phyloP scores from a whole-genome alignment of 331 rosid genomes.

The Stylosanthes scabra region DNA sequence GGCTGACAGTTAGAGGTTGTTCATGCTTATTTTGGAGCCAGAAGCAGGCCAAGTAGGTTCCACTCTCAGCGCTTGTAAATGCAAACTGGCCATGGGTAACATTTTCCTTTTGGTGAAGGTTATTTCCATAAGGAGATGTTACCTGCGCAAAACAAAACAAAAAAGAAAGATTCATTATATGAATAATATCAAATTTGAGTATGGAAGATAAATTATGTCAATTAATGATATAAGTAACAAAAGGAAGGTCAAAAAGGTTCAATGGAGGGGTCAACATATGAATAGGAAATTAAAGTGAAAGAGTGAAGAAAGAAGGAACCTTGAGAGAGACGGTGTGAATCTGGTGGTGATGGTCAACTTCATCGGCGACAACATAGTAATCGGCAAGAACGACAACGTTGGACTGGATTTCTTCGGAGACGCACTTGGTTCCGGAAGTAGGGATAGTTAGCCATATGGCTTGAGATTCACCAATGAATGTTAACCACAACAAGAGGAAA shows the following conservation, averaged over 20 bases:
- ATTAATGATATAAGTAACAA: too few species aligned
- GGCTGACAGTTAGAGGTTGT: conserved; percentile 46
- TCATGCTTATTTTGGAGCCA: conserved; percentile 46
- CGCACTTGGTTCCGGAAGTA: conserved; percentile 69
- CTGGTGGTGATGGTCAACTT: conserved; percentile 26
- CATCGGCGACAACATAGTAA: conserved; percentile 64
- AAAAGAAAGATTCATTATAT: too few species aligned
- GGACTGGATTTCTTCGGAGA: conserved; percentile 73
- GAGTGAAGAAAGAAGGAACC: conserved; percentile 39
- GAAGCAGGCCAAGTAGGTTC: conserved; percentile 69
- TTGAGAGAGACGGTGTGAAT: conserved; percentile 54
- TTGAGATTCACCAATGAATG: conserved; percentile 24
- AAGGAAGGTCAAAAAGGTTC: too few species aligned
- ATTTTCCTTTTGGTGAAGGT: conserved; percentile 64
- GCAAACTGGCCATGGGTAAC: conserved; percentile 85
- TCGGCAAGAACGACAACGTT: conserved; percentile 75
- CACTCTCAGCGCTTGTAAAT: conserved; percentile 65
- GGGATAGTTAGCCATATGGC: conserved; percentile 65
- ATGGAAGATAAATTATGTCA: too few species aligned
- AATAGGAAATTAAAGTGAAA: too few species aligned
- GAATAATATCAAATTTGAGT: too few species aligned
- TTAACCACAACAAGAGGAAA: conserved; percentile 29
- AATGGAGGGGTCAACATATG: too few species aligned
- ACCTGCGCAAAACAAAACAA: conserved; percentile 48
- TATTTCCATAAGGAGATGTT: conserved; percentile 76